phyloP scores from a whole-genome alignment of 1,284 basidiomycete species.

The Malassezia caprae region DNA sequence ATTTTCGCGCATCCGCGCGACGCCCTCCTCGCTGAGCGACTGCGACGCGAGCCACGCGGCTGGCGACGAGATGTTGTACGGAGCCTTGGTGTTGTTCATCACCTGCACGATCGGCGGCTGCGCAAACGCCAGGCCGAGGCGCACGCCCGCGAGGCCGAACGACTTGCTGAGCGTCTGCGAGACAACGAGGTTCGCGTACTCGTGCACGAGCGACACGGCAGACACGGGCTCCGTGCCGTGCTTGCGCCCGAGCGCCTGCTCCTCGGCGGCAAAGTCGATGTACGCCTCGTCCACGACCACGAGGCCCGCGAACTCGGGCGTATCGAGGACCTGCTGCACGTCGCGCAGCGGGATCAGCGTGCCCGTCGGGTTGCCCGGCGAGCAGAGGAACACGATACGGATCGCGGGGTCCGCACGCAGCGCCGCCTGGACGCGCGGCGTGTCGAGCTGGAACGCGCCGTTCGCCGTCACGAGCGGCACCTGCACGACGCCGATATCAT shows the following conservation, averaged over 20 bases:
- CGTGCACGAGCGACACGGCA: constrained; percentile 60
- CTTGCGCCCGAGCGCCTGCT: constrained; percentile 28
- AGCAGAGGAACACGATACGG: constrained; percentile 89
- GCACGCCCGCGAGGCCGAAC: constrained; percentile 87
- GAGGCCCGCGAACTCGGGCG: constrained; percentile 73
- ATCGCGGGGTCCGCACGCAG: constrained; percentile 51
- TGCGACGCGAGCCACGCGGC: constrained; percentile 73
- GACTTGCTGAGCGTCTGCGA: constrained; percentile 93
- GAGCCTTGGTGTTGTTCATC: constrained; percentile 90
- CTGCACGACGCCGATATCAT: constrained; percentile 76
- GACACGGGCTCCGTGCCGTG: constrained; percentile 52
- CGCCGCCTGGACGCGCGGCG: constrained; percentile 25
- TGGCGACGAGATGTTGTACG: constrained; percentile 89
- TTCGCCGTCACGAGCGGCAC: constrained; percentile 65
- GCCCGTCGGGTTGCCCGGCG: constrained; percentile 93
- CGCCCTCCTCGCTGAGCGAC: constrained; percentile 61
- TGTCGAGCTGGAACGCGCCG: constrained; percentile 65
- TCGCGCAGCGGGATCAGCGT: constrained; percentile 68
- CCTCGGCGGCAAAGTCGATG: constrained; percentile 67
- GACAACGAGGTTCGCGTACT: constrained; percentile 82
- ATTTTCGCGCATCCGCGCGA: constrained; percentile 61
- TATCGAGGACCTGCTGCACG: constrained; percentile 66
- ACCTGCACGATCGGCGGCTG: constrained; percentile 82
- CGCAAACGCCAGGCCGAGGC: constrained; percentile 79
- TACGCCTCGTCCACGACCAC: constrained; percentile 95